phyloP scores from a whole-genome alignment of 2,329 filamentous ascomycete species.

The Pestalotiopsis sp. region DNA sequence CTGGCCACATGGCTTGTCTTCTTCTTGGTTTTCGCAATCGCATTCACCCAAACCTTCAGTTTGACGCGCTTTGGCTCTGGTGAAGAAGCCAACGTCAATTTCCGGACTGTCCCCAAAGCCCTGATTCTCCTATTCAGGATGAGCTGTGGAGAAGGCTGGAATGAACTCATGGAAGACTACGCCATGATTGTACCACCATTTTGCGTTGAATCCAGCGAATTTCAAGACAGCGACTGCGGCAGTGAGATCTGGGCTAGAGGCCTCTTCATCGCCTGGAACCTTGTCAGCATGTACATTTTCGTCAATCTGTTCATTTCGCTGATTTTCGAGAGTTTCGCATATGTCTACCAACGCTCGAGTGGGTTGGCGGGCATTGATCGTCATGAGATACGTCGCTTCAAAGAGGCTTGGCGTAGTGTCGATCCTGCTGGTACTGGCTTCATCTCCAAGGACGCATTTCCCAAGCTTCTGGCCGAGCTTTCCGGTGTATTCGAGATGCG shows the following conservation, averaged over 20 bases:
- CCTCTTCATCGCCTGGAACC: conserved; percentile 96
- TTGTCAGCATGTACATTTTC: conserved; percentile 99
- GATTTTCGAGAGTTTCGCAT: conserved; percentile 99
- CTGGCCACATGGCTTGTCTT: conserved; percentile 97
- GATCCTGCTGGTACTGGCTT: conserved; percentile 90
- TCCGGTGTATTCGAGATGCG: conserved; percentile 97
- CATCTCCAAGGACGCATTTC: conserved; percentile 88
- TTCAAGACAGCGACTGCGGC: conserved; percentile 90
- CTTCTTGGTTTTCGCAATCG: conserved; percentile 95
- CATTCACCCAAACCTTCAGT: conserved; percentile 93
- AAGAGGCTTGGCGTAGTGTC: conserved; percentile 95
- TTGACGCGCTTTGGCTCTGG: conserved; percentile 81
- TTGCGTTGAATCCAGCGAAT: conserved; percentile 72
- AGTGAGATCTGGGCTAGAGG: conserved; percentile 85
- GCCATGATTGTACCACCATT: conserved; percentile 77
- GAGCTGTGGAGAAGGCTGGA: conserved; percentile 96
- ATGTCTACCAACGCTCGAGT: conserved; percentile 95
- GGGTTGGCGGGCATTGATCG: conserved; percentile 88
- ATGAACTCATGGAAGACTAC: conserved; percentile 94
- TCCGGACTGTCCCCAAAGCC: conserved; percentile 90
- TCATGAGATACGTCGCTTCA: conserved; percentile 94
- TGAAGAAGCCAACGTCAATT: conserved; percentile 81
- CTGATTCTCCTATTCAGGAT: conserved; percentile 91
- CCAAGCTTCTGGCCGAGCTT: conserved; percentile 84
- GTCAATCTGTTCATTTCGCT: conserved; percentile 97